Evolutionary conservation across 2,329 filamentous ascomycete species (phyloP), one percentile per base, ranked within the genome.

Genomic region (Falciphora oryzae): DNA sequence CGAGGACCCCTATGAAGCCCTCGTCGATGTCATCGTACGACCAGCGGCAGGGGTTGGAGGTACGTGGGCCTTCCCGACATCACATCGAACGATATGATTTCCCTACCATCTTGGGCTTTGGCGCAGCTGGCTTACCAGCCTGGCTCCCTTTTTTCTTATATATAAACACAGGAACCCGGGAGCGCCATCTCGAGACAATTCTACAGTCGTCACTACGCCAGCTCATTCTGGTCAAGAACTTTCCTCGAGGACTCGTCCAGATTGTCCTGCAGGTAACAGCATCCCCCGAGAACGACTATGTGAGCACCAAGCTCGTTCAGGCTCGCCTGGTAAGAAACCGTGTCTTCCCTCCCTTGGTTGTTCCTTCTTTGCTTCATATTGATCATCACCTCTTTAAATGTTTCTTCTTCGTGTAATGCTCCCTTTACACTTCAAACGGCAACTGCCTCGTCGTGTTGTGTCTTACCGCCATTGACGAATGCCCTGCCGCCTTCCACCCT

Each of bases 1-100:
- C 74, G 92, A 98, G 75, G 86, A 95, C 69, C 90, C 95, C 10
- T 93, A 96, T 76, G 93, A 97, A 79, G 92, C 94, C 32, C 86
- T 89, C 62, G 82, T 99, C 69, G 95, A 98, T 77, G 91, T 99
- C 65, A 88, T 94, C 74, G 86, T 99, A 68, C 87, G 95, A 75
- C 94, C 94, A 61, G 89, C 90, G 50, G 88, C 89, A 68, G 93
- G 93, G 22, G 88, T 95, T 59, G 92, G 91, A 80, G 90, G 93
- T 88, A 75, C 73, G 83, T 71, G 61, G 28, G 29, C 18, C 63
- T 66, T 66, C 62, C 56, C 63, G 63, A 59, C 29, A 32, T 31
- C 31, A 38, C 27, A 38, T 62, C 61, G 61, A 65, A 59, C 61
- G 62, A 65, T 58, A 31, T 59, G 38, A 44, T 44, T 18, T 16